Evolutionary conservation across 768 basidiomycete species (phyloP), one percentile per base, ranked within the genome.

Genomic region (Boletus patriciae): DNA sequence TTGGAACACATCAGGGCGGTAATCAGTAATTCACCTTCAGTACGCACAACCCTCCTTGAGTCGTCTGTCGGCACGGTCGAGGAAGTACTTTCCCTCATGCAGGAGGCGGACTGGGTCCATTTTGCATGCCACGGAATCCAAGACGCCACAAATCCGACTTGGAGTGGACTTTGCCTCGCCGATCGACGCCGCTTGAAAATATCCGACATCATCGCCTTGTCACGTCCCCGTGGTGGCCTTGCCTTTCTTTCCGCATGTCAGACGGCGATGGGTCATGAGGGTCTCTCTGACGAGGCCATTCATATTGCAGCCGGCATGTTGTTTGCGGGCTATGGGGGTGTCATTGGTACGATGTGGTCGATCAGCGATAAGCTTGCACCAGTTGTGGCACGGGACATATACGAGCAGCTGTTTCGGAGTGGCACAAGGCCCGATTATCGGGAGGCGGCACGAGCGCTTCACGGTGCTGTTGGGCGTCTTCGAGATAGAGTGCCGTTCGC

Each of bases 371-470:
- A 5, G 1, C 68, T 74, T 55, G 79, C 71, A 3, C 73, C 77
- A 6, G 12, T 40, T 3, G 59, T 78, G 45, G 66, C 75, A 3
- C 57, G 58, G 37, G 61, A 62, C 13, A 69, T 78, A 33, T 78
- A 79, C 12, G 18, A 8, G 23, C 33, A 42, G 8, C 31, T 60
- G 16, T 46, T 50, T n/a, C 13, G 13, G n/a, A 27, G n/a, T 1
- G 36, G 12, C 9, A 23, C 10, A 5, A 1, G 16, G 23, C 55
- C 38, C 8, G 57, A 60, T 42, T 25, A 33, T 9, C 42, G 48
- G 11, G 46, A 52, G 2, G 56, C 51, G 21, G 37, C 37, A 4
- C 18, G 37, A n/a, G 37, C 37, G 33, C 33, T 33, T 11, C 33
- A 33, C 5, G 33, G 12, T 2, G 33, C 33, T 33, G 4, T 12